These are phyloP conservation scores for Globisporangium carolinianum DNA, from an alignment of 352 stramenopile species.

Conservation along the genomic window DNA sequence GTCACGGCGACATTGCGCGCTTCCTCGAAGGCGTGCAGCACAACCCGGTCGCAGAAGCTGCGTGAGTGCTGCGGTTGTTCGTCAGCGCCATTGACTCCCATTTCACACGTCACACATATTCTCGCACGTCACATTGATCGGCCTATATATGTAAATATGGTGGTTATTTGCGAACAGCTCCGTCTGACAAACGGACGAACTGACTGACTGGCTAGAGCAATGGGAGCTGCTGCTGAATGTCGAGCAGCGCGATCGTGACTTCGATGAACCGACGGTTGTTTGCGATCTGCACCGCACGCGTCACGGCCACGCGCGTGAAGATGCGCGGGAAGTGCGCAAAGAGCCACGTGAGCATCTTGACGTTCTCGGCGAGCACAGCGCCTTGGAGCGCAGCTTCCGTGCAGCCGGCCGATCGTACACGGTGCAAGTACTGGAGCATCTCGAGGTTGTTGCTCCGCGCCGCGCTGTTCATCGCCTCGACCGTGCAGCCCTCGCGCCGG, in stretches of 20 bases:
- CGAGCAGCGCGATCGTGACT: slow-evolving; percentile 9
- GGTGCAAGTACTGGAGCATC: slow-evolving; percentile 12
- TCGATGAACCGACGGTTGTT: slow-evolving; percentile 19
- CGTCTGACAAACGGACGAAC: too few relatives aligned
- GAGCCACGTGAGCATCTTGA: slow-evolving; percentile 17
- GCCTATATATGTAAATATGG: too few relatives aligned
- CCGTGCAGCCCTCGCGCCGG: slow-evolving; percentile 17
- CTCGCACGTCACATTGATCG: too few relatives aligned
- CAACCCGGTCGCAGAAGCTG: background rate
- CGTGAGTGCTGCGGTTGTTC: too few relatives aligned
- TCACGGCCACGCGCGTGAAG: slow-evolving; percentile 11
- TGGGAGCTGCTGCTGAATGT: slow-evolving; percentile 3
- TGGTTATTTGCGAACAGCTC: too few relatives aligned
- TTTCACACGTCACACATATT: too few relatives aligned
- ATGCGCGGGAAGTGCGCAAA: slow-evolving; percentile 11
- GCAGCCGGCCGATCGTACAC: slow-evolving; percentile 7
- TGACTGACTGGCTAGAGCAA: too few relatives aligned
- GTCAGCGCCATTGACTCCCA: too few relatives aligned
- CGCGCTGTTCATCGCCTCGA: slow-evolving; percentile 14
- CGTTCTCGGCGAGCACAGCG: slow-evolving; percentile 9
- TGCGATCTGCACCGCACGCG: slow-evolving; percentile 11
- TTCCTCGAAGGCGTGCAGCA: background rate
- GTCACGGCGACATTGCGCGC: slow-evolving; percentile 2
- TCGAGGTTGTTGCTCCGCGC: slow-evolving; percentile 8
- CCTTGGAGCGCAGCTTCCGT: slow-evolving; percentile 11